Percentiles rank a stretch among this genome's conserved stretches.
phyloP scores from a whole-genome alignment of 345 rosid species.

The Cochlearia excelsa region DNA sequence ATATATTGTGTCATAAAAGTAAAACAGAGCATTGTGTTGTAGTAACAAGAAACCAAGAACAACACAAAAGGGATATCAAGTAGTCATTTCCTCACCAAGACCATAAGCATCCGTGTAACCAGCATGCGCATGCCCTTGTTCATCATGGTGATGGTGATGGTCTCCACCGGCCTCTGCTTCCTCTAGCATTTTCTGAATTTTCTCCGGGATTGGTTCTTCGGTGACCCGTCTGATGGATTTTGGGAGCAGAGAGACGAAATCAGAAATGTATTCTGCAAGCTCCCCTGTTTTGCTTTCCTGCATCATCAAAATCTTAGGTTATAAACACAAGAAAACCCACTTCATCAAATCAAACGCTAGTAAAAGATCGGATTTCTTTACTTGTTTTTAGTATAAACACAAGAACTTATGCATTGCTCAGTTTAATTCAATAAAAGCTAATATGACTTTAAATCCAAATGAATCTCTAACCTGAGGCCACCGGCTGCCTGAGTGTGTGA shows the following conservation, averaged over 20 bases:
- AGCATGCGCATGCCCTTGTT: slow-evolving; percentile 37
- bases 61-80: slow-evolving; percentile 25
- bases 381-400: too few species aligned
- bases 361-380: background rate
- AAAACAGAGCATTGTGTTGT: background rate
- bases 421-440: background rate
- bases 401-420: too few species aligned
- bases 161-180: slow-evolving; percentile 50
- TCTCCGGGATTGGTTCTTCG: slow-evolving; percentile 50
- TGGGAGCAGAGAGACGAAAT: slow-evolving; percentile 63
- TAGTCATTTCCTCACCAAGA: slow-evolving; percentile 53
- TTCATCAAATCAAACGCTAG: background rate
- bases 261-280: slow-evolving; percentile 49
- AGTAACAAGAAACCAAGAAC: slow-evolving; percentile 4
- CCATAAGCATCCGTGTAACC: slow-evolving; percentile 36
- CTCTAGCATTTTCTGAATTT: slow-evolving; percentile 45
- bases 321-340: background rate
- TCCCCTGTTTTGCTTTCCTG: slow-evolving; percentile 67
- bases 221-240: slow-evolving; percentile 45
- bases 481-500: slow-evolving; percentile 67
- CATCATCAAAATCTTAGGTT: slow-evolving; percentile 12
- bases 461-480: slow-evolving; percentile 85
- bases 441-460: background rate
- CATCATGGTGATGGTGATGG: slow-evolving; percentile 35
- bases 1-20: background rate